phyloP scores from a whole-genome alignment of 192 early-diverging fungal genomes.

The Coemansia sp. region DNA sequence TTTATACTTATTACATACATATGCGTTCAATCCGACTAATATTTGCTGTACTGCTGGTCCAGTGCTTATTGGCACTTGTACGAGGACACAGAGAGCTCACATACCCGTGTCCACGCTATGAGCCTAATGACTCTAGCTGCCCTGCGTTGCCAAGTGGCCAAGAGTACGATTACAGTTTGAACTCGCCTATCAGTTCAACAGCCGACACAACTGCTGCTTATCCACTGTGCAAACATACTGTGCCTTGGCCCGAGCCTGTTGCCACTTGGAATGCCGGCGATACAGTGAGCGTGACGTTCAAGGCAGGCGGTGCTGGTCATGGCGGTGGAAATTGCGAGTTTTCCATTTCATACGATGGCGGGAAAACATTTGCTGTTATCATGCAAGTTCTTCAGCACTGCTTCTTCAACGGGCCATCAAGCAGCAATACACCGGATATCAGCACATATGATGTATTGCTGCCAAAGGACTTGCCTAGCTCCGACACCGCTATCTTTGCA shows the following conservation, averaged over 20 bases:
- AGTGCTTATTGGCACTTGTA: background rate
- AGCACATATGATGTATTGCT: constrained; percentile 51
- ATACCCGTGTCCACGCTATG: constrained; percentile 13
- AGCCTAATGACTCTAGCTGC: constrained; percentile 1
- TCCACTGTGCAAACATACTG: constrained; percentile 40
- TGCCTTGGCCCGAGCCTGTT: constrained; percentile 26
- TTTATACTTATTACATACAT: background rate
- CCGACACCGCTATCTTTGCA: constrained; percentile 53
- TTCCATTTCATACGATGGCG: constrained; percentile 57
- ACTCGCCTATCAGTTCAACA: constrained; percentile 9
- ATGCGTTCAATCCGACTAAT: background rate
- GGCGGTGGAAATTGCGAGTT: constrained; percentile 65
- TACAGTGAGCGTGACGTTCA: constrained; percentile 36
- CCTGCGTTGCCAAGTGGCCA: constrained; percentile 7
- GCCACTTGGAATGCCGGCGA: constrained; percentile 44
- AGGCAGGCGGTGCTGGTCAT: constrained; percentile 40
- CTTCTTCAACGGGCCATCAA: constrained; percentile 13
- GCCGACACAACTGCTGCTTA: background rate
- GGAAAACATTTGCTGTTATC: constrained; percentile 54
- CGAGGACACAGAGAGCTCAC: background rate
- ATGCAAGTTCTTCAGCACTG: constrained; percentile 38
- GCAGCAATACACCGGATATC: constrained; percentile 13
- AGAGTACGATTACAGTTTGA: constrained; percentile 4
- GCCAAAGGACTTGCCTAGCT: constrained; percentile 48
- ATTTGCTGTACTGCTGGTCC: background rate